These are phyloP conservation scores for Mimosa bimucronata DNA, from an alignment of 306 rosid species.

Conservation along the genomic window DNA sequence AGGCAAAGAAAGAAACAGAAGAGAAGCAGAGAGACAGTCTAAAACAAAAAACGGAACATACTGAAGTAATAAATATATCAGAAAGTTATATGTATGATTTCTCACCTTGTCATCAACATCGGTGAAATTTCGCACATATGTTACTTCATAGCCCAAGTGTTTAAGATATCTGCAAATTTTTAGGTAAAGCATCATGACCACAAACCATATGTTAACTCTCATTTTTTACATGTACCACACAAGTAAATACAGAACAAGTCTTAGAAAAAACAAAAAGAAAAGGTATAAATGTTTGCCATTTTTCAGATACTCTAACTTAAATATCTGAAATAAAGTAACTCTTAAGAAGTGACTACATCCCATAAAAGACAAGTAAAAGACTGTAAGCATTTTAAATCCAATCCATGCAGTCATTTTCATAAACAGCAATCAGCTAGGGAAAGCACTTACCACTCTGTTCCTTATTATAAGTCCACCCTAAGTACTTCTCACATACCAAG, in stretches of 20 bases:
- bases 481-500: too few species aligned
- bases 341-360: not conserved
- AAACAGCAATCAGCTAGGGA: not conserved
- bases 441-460: too few species aligned
- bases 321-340: slow-evolving; percentile 10
- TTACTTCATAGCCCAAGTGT: slow-evolving; percentile 83
- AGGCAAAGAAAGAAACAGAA: not conserved
- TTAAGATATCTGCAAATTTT: slow-evolving; percentile 65
- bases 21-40: not conserved
- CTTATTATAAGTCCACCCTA: too few species aligned
- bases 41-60: not conserved
- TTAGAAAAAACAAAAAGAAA: not conserved
- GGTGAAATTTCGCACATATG: slow-evolving; percentile 92
- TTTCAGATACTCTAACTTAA: not conserved
- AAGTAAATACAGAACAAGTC: not conserved
- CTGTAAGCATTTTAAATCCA: not conserved
- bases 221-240: not conserved
- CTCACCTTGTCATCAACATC: slow-evolving; percentile 99
- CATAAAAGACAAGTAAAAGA: not conserved
- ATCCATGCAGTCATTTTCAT: not conserved
- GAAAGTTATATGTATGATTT: slow-evolving; percentile 1
- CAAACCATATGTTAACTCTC: not conserved
- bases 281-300: not conserved
- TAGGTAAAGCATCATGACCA: slow-evolving; percentile 34
- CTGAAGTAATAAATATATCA: not conserved